Evolutionary conservation across 176 grass and related monocot genomes (phyloP).

Genomic region (Metroxylon sagu): DNA sequence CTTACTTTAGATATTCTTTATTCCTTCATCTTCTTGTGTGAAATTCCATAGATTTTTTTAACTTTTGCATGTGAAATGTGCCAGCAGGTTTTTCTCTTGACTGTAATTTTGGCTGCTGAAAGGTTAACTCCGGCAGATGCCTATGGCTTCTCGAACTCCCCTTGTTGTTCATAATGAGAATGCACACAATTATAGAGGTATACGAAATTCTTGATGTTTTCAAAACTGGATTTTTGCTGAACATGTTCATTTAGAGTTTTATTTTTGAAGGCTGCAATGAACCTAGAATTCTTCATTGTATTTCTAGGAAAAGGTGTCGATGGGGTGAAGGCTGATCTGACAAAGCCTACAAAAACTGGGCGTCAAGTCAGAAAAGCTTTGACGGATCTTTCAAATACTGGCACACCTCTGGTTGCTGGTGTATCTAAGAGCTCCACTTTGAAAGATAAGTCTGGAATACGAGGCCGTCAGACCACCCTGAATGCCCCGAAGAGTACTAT

Average conservation of each 20-base stretch:
- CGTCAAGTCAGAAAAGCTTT: constrained; percentile 29
- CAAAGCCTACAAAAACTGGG: constrained; percentile 35
- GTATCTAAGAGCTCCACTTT: constrained; percentile 15
- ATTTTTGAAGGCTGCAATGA: neutral
- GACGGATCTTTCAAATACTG: constrained; percentile 42
- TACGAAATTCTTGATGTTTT: neutral
- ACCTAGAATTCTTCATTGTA: neutral
- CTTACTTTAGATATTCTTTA: too few relatives aligned
- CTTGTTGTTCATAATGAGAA: constrained; percentile 45
- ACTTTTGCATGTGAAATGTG: too few relatives aligned
- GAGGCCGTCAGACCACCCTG: constrained; percentile 22
- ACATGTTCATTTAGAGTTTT: constrained; percentile 7
- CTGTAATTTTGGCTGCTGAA: too few relatives aligned
- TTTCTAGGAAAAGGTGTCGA: constrained; percentile 38
- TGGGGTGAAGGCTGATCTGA: constrained; percentile 28
- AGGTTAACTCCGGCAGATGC: too few relatives aligned
- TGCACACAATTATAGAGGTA: constrained; percentile 31
- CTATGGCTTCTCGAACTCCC: constrained; percentile 43
- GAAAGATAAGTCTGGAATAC: constrained; percentile 29
- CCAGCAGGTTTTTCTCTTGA: too few relatives aligned
- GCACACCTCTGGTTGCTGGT: constrained; percentile 23
- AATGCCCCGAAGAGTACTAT: constrained; percentile 27
- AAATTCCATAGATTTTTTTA: too few relatives aligned
- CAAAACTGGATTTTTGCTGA: neutral
- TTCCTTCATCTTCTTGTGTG: too few relatives aligned